Conservation (phyloP, 768 basidiomycete genomes). For the Leccinum sublutescens region DNA sequence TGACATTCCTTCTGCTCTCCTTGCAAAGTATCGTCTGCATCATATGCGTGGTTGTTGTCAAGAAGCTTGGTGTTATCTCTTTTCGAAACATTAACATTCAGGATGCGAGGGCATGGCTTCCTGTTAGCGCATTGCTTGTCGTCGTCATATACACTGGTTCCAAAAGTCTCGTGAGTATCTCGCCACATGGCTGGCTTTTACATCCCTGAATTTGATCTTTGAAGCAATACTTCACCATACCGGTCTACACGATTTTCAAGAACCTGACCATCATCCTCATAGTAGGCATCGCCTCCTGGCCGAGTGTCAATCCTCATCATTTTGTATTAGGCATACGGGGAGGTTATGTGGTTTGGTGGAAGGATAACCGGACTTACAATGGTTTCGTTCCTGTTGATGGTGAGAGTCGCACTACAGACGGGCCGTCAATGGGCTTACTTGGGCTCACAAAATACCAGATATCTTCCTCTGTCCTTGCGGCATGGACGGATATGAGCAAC, state of each 20-base stretch:
- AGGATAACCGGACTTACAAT: slow-evolving; percentile 84
- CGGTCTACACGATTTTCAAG: slow-evolving; percentile 99
- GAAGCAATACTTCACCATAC: slow-evolving; percentile 96
- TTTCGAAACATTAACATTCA: slow-evolving; percentile 80
- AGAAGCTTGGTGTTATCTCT: slow-evolving; percentile 73
- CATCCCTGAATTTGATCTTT: neutral
- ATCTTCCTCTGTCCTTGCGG: slow-evolving; percentile 92
- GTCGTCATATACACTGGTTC: slow-evolving; percentile 97
- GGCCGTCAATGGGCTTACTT: neutral
- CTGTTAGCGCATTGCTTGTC: slow-evolving; percentile 89
- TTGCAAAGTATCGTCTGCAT: slow-evolving; percentile 92
- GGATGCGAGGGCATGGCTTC: slow-evolving; percentile 93
- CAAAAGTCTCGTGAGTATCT: slow-evolving; percentile 83
- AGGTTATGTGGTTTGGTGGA: slow-evolving; percentile 96
- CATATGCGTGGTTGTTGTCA: slow-evolving; percentile 68
- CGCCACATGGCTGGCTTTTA: neutral
- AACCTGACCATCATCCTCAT: slow-evolving; percentile 99
- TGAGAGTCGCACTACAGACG: slow-evolving; percentile 29
- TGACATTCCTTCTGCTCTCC: slow-evolving; percentile 93
- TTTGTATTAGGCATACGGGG: slow-evolving; percentile 81
- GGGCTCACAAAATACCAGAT: slow-evolving; percentile 48
- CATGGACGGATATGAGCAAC: slow-evolving; percentile 80
- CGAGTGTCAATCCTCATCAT: neutral
- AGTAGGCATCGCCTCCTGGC: slow-evolving; percentile 44
- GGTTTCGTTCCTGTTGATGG: slow-evolving; percentile 91